Conservation (phyloP, 495 filamentous ascomycete genomes). For the Aspergillus diversus region DNA sequence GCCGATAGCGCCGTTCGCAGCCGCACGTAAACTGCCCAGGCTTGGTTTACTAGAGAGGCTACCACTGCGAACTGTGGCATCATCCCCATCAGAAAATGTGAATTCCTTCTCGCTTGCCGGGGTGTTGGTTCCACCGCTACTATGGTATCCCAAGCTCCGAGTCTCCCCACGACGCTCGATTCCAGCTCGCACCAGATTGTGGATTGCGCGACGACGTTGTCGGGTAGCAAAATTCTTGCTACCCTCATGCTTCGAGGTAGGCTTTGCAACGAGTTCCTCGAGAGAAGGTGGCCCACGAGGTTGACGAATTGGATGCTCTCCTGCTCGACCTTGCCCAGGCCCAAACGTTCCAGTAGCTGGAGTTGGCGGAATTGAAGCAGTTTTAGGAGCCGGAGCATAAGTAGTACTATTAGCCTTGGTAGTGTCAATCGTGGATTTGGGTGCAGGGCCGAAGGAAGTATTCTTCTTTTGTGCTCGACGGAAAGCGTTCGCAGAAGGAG, state of each 20-base stretch:
- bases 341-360: constrained; percentile 88
- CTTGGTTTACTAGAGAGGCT: constrained; percentile 79
- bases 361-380: constrained; percentile 75
- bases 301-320: constrained; percentile 93
- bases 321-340: constrained; percentile 87
- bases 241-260: constrained; percentile 91
- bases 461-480: constrained; percentile 92
- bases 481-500: constrained; percentile 82
- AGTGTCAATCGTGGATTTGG: constrained; percentile 61
- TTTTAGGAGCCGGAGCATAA: constrained; percentile 66
- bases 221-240: constrained; percentile 98
- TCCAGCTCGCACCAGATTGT: constrained; percentile 88
- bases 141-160: constrained; percentile 59
- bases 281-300: constrained; percentile 90
- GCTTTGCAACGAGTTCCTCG: constrained; percentile 88
- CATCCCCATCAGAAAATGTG: constrained; percentile 80
- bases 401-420: constrained; percentile 56
- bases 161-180: constrained; percentile 77
- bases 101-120: constrained; percentile 88
- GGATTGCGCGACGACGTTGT: constrained; percentile 87
- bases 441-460: constrained; percentile 70
- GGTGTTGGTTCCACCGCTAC: constrained; percentile 77
- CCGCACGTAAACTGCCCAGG: constrained; percentile 78
- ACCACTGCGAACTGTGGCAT: constrained; percentile 78
- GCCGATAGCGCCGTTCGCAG: constrained; percentile 80